These are phyloP conservation scores for Suhomyces sp. DNA, from an alignment of 805 yeast species.

Conservation along the genomic window DNA sequence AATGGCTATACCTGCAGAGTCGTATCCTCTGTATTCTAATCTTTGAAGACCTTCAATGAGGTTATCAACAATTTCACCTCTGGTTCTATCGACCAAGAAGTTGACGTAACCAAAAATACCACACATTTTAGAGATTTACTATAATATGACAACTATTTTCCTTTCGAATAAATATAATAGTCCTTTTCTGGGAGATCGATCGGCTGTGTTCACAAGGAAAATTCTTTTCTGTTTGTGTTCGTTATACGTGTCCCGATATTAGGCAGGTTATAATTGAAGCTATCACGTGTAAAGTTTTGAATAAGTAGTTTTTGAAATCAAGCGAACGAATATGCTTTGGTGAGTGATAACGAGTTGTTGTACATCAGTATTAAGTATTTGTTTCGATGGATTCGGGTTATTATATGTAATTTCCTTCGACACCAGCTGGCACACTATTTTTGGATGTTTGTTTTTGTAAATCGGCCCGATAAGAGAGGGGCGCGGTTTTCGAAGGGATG, in stretches of 20 bases:
- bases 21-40: slow-evolving; percentile 97
- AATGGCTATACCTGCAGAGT: slow-evolving; percentile 93
- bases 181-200: not conserved
- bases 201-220: slow-evolving; percentile 1
- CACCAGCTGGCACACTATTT: slow-evolving; percentile 1
- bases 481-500: slow-evolving; percentile 1
- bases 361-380: not conserved
- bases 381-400: not conserved
- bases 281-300: slow-evolving; percentile 6
- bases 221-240: not conserved
- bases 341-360: not conserved
- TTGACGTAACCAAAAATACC: slow-evolving; percentile 98
- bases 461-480: slow-evolving; percentile 1
- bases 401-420: not conserved
- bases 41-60: slow-evolving; percentile 81
- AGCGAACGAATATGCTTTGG: not conserved
- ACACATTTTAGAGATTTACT: slow-evolving; percentile 34
- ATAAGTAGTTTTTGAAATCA: not conserved
- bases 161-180: not conserved
- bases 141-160: not conserved
- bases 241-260: not conserved
- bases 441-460: slow-evolving; percentile 5
- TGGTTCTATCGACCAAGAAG: slow-evolving; percentile 83
- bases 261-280: not conserved
- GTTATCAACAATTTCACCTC: slow-evolving; percentile 90